Evolutionary conservation across 78 protist species (phyloP), one percentile per base, ranked within the genome.

Genomic region (Guillardia theta): DNA sequence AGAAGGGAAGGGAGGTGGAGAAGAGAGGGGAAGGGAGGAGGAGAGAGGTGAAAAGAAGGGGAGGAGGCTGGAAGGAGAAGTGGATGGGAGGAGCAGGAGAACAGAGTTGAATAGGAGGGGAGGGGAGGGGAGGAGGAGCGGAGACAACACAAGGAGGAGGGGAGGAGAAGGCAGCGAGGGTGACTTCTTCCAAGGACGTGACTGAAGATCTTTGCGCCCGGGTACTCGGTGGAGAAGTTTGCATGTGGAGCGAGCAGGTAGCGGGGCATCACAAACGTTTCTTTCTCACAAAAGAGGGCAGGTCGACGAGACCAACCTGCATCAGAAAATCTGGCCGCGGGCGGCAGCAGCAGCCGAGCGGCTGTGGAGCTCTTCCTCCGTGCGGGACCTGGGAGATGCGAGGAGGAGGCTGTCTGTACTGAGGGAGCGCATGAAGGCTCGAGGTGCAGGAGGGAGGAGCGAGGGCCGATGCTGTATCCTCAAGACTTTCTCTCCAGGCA

Each of bases 181-280:
- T n/a, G n/a, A n/a, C n/a, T n/a, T n/a, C n/a, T n/a, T n/a, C n/a
- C n/a, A n/a, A n/a, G n/a, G n/a, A n/a, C n/a, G n/a, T n/a, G n/a
- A n/a, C n/a, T n/a, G n/a, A n/a, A n/a, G n/a, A n/a, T n/a, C n/a
- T n/a, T n/a, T n/a, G n/a, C n/a, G n/a, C n/a, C n/a, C n/a, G n/a
- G n/a, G 33, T 70, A 43, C 87, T 70, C 45, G 87, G 87, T 43
- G 87, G 87, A 22, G 87, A 70, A 24, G 87, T 15, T 37, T 70
- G 87, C 87, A 70, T 70, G 87, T 70, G 87, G 87, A 36, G 41
- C 87, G 87, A 70, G 87, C 87, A 70, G 87, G 87, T 15, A 15
- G 1, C 70, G 39, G 30, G 58, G 30, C 30, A 50, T 19, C 10
- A 19, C 58, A 50, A 50, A 50, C 10, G 15, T 15, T 10, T 19